A percentile compares a stretch with the other conserved stretches of the same genome.
Evolutionary conservation across 2,329 filamentous ascomycete genomes (phyloP).

Genomic region (Hymenoscyphus occultus): DNA sequence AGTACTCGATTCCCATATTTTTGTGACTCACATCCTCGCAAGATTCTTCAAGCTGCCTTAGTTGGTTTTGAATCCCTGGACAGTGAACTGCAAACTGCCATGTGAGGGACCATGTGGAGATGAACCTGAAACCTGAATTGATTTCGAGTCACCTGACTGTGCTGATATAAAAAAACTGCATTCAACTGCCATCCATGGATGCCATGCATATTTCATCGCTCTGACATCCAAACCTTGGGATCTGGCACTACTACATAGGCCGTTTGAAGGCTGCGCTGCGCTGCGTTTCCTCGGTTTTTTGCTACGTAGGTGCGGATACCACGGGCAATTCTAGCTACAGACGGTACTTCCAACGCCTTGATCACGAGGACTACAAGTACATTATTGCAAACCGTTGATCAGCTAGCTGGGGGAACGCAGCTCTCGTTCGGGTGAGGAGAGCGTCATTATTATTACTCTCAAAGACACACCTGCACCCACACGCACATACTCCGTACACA

Average conservation of each 20-base stretch:
- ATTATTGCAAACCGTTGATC: neutral
- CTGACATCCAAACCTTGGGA: neutral
- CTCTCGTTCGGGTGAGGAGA: neutral
- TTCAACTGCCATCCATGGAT: neutral
- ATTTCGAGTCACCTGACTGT: neutral
- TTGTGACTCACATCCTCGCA: slow-evolving; percentile 25
- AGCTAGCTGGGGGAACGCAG: neutral
- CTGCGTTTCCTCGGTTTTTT: neutral
- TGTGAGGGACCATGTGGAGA: neutral
- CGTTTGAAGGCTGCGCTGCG: neutral
- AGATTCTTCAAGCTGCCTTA: neutral
- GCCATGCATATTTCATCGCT: neutral
- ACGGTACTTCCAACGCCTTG: neutral
- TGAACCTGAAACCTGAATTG: neutral
- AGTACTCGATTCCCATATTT: slow-evolving; percentile 15
- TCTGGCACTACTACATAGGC: neutral
- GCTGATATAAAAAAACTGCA: neutral
- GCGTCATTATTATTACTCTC: neutral
- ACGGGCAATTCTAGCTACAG: too few species aligned
- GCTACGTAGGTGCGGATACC: neutral
- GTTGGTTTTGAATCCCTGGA: neutral
- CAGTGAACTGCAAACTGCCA: neutral
- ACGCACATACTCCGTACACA: too few species aligned
- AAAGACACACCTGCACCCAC: neutral
- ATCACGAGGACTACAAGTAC: neutral